Evolutionary conservation across 805 yeast genomes (phyloP).

Genomic region (Metschnikowia reukaufii): DNA sequence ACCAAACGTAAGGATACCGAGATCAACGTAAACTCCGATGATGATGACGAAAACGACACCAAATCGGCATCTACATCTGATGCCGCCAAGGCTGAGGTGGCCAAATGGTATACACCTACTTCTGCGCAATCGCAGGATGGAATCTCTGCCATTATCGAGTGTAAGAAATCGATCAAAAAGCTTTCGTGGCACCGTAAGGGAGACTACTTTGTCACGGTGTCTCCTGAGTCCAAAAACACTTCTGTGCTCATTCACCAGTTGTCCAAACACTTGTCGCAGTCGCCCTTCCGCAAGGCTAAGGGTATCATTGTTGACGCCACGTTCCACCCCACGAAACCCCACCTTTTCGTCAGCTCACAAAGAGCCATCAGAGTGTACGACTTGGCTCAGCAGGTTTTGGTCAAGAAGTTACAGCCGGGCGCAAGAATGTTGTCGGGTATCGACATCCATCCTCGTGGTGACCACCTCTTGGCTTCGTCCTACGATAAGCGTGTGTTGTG

Average conservation of each 20-base stretch:
- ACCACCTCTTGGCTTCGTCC: conserved; percentile 87
- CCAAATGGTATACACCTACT: conserved; percentile 83
- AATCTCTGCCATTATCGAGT: conserved; percentile 68
- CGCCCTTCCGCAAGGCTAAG: conserved; percentile 89
- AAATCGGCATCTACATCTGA: conserved; percentile 21
- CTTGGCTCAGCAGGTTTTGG: conserved; percentile 76
- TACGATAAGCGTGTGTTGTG: conserved; percentile 93
- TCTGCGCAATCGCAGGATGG: conserved; percentile 60
- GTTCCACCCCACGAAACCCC: conserved; percentile 96
- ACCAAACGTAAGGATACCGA: conserved; percentile 45
- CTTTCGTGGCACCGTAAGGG: conserved; percentile 96
- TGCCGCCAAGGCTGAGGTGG: conserved; percentile 49
- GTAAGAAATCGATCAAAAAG: conserved; percentile 68
- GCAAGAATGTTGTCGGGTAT: conserved; percentile 91
- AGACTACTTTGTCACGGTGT: conserved; percentile 93
- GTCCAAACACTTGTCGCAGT: conserved; percentile 91
- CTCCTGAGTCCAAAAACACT: conserved; percentile 87
- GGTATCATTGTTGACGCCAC: conserved; percentile 95
- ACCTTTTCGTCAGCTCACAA: conserved; percentile 90
- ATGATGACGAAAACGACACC: conserved; percentile 27
- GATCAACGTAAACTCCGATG: conserved; percentile 37
- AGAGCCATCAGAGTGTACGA: conserved; percentile 90
- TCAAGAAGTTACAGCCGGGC: conserved; percentile 89
- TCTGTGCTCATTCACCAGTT: conserved; percentile 93
- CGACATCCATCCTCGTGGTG: conserved; percentile 96